phyloP scores from a whole-genome alignment of 2,329 filamentous ascomycete species.

The Calonectria montana region DNA sequence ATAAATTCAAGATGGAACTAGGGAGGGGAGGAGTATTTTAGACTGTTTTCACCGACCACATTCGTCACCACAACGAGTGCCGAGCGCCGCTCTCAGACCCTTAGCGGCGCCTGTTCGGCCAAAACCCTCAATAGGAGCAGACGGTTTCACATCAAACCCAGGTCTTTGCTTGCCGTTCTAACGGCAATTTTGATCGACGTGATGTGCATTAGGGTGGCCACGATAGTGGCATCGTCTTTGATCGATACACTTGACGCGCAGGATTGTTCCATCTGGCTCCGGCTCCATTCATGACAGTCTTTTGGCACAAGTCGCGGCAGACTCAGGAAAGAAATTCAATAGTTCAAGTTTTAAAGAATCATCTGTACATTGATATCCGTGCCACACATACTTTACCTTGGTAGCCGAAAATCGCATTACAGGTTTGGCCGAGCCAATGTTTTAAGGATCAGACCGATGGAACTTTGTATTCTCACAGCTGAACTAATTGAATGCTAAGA shows the following conservation, averaged over 20 bases:
- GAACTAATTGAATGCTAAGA: neutral
- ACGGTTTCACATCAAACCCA: neutral
- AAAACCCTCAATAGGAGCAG: too few species aligned
- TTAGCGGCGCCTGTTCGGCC: too few species aligned
- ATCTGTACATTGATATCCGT: slow-evolving; percentile 36
- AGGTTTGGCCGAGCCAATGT: slow-evolving; percentile 51
- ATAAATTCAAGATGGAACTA: too few species aligned
- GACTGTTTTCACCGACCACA: too few species aligned
- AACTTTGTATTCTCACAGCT: neutral
- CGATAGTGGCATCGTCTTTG: neutral
- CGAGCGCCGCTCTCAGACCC: too few species aligned
- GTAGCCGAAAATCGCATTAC: slow-evolving; percentile 57
- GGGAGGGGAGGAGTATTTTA: too few species aligned
- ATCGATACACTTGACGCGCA: neutral
- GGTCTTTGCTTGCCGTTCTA: neutral
- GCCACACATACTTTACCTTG: slow-evolving; percentile 31
- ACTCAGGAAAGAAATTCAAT: neutral
- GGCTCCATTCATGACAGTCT: neutral
- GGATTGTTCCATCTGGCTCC: slow-evolving; percentile 31
- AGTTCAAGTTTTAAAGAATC: slow-evolving; percentile 47
- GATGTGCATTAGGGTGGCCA: slow-evolving; percentile 49
- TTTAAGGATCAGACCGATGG: slow-evolving; percentile 37
- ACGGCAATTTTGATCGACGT: slow-evolving; percentile 48
- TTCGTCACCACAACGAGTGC: too few species aligned
- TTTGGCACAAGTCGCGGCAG: neutral